Percentiles rank a stretch among this genome's conserved stretches.
Conservation (phyloP, 2,329 filamentous ascomycete species). For the Epichloe typhina region DNA sequence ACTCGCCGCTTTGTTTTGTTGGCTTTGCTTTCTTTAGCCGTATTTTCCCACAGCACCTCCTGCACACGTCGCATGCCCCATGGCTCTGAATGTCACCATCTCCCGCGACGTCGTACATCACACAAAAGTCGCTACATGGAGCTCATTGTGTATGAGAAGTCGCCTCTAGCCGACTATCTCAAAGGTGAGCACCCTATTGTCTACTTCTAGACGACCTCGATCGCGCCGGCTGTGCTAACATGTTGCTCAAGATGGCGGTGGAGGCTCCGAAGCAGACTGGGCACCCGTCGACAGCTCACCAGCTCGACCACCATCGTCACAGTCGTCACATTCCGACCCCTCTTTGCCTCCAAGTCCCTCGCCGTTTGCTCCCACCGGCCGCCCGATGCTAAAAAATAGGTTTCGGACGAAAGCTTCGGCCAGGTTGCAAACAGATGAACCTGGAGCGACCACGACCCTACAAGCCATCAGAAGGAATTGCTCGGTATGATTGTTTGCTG, state of each 20-base stretch:
- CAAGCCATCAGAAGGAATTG: conserved; percentile 35
- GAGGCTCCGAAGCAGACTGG: conserved; percentile 33
- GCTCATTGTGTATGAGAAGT: conserved; percentile 73
- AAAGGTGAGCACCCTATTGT: conserved; percentile 47
- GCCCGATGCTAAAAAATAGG: conserved; percentile 38
- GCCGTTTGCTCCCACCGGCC: conserved; percentile 43
- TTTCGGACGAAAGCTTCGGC: conserved; percentile 36
- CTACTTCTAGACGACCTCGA: background rate
- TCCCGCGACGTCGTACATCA: conserved; percentile 13
- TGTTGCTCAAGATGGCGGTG: conserved; percentile 31
- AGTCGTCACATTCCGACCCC: conserved; percentile 14
- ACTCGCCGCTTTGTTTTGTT: background rate
- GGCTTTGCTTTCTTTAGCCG: background rate
- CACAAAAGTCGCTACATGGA: conserved; percentile 44
- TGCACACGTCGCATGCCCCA: conserved; percentile 9
- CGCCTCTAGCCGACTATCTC: conserved; percentile 78
- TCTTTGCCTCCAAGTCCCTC: conserved; percentile 35
- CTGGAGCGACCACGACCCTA: conserved; percentile 21
- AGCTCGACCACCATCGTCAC: conserved; percentile 16
- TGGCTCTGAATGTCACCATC: conserved; percentile 17
- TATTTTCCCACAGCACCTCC: background rate
- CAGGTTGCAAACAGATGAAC: conserved; percentile 28
- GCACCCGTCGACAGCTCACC: conserved; percentile 26
- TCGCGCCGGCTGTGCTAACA: conserved; percentile 3
- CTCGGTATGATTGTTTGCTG: conserved; percentile 28